phyloP scores from a whole-genome alignment of 305 asterid genomes.

The Fraxinus floribunda region DNA sequence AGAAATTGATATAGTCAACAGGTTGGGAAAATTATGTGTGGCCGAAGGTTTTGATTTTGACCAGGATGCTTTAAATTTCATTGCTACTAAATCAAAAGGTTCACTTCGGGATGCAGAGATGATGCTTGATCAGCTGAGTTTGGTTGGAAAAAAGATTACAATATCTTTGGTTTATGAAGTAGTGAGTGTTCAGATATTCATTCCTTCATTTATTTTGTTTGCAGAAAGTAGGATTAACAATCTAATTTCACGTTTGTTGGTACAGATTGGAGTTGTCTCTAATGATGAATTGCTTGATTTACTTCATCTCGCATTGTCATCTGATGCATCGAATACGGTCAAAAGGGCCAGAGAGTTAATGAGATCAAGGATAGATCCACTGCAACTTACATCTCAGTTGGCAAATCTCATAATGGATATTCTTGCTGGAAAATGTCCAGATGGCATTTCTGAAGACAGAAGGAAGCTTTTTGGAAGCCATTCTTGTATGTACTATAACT shows the following conservation, averaged over 20 bases:
- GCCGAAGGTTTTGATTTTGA: conserved; percentile 62
- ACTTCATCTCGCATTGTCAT: conserved; percentile 72
- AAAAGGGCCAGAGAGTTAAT: conserved; percentile 71
- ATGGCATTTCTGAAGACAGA: conserved; percentile 48
- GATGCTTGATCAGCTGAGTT: conserved; percentile 82
- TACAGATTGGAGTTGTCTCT: conserved; percentile 79
- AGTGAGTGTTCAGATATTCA: conserved; percentile 36
- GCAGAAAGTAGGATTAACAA: neutral
- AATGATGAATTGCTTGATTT: conserved; percentile 82
- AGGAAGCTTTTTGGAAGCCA: conserved; percentile 46
- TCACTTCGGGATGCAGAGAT: conserved; percentile 79
- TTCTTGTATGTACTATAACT: conserved; percentile 46
- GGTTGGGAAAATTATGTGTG: conserved; percentile 50
- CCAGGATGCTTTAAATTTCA: conserved; percentile 59
- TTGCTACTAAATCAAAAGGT: conserved; percentile 66
- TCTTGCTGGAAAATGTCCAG: conserved; percentile 69
- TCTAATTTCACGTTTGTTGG: conserved; percentile 23
- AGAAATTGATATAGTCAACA: conserved; percentile 45
- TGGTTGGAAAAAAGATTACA: conserved; percentile 76
- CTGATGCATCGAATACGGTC: conserved; percentile 75
- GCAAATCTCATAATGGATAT: conserved; percentile 83
- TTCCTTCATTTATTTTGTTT: neutral
- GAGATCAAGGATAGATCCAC: conserved; percentile 75
- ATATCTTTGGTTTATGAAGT: conserved; percentile 64
- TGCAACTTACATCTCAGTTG: conserved; percentile 72